These are phyloP conservation scores for Raffaelea ambrosiae DNA, from an alignment of 2,329 filamentous ascomycete species.

Conservation along the genomic window DNA sequence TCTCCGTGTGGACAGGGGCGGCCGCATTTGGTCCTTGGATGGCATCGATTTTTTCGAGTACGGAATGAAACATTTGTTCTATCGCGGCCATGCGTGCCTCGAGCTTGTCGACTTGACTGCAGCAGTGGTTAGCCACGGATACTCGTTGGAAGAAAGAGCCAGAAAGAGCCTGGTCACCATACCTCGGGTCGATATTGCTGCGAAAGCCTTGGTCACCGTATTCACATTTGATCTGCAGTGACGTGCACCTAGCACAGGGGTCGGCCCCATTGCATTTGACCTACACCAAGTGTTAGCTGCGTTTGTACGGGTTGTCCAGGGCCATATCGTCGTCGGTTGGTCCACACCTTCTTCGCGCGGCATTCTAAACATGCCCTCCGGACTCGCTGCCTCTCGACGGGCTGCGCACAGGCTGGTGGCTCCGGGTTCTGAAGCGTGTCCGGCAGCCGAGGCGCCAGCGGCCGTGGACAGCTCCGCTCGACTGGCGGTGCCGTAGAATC, in stretches of 20 bases:
- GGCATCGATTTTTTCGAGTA: background rate
- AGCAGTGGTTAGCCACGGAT: background rate
- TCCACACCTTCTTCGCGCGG: background rate
- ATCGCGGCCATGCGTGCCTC: background rate
- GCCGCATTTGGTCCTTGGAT: background rate
- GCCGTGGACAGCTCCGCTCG: too few species aligned
- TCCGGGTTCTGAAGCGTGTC: too few species aligned
- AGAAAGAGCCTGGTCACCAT: background rate
- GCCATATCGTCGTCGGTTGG: background rate
- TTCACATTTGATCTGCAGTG: background rate
- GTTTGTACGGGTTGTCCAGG: background rate
- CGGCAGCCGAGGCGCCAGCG: background rate
- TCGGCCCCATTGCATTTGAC: background rate
- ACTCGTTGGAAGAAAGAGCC: too few species aligned
- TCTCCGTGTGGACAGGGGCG: background rate
- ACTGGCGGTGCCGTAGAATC: too few species aligned
- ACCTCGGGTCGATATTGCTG: background rate
- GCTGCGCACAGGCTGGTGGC: too few species aligned
- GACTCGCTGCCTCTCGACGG: background rate
- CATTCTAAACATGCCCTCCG: background rate
- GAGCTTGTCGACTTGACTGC: background rate
- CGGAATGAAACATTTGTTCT: background rate
- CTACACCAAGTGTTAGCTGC: background rate
- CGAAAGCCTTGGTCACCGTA: background rate
- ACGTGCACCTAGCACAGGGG: background rate